These are phyloP conservation scores for Boletus rubroflammeus DNA, from an alignment of 768 basidiomycete genomes.

Conservation along the genomic window DNA sequence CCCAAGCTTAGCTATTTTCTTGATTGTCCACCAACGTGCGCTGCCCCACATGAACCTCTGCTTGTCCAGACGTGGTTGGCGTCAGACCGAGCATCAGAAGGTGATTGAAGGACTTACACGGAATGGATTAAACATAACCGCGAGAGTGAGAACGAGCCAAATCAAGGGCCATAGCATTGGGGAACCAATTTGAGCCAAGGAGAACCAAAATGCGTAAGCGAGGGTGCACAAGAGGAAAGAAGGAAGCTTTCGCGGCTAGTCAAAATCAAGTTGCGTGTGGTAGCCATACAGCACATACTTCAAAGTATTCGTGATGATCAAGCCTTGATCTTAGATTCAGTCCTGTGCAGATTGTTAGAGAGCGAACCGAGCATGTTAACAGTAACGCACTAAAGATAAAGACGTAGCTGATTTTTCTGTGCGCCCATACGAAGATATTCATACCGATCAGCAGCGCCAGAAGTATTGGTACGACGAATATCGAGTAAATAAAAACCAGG, in stretches of 20 bases:
- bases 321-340: conserved; percentile 66
- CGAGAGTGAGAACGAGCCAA: conserved; percentile 65
- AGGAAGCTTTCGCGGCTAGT: conserved; percentile 55
- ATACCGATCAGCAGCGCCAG: conserved; percentile 75
- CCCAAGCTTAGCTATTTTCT: conserved; percentile 57
- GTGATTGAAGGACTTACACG: conserved; percentile 39
- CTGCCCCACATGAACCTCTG: conserved; percentile 38
- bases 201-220: conserved; percentile 80
- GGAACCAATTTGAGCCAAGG: conserved; percentile 64
- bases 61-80: conserved; percentile 34
- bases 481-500: conserved; percentile 75
- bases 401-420: conserved; percentile 82
- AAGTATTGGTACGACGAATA: conserved; percentile 68
- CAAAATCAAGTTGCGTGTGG: not conserved
- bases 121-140: conserved; percentile 73
- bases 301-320: conserved; percentile 76
- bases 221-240: conserved; percentile 73
- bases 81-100: not conserved
- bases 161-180: conserved; percentile 78
- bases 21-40: conserved; percentile 75
- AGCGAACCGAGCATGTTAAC: not conserved
- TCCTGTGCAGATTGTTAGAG: conserved; percentile 40
- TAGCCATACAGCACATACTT: conserved; percentile 37
- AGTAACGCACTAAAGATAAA: conserved; percentile 74
- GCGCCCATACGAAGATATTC: conserved; percentile 79